phyloP scores from a whole-genome alignment of 1,284 basidiomycete genomes.

The Erythrobasidium hasegawianum region DNA sequence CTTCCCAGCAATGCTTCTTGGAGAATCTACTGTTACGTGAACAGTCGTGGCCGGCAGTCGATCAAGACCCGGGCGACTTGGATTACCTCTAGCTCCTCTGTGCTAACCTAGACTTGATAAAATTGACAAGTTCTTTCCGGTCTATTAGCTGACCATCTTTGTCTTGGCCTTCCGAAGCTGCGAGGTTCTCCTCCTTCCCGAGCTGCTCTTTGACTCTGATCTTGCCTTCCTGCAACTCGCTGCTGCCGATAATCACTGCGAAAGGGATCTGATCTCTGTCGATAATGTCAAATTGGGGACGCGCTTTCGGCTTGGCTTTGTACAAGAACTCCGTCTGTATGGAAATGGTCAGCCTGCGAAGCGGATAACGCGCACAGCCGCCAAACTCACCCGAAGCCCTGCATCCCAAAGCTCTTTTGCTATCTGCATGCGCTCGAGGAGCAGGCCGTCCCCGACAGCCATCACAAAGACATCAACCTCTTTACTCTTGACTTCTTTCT shows the following conservation, averaged over 20 bases:
- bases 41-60: too few relatives aligned
- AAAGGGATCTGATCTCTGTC: slow-evolving; percentile 88
- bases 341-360: neutral
- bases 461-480: slow-evolving; percentile 94
- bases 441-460: slow-evolving; percentile 82
- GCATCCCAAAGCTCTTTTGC: slow-evolving; percentile 77
- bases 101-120: slow-evolving; percentile 57
- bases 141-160: slow-evolving; percentile 60
- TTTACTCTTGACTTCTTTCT: slow-evolving; percentile 65
- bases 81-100: neutral
- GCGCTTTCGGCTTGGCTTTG: slow-evolving; percentile 81
- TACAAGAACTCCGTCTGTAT: slow-evolving; percentile 83
- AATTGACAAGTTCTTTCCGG: slow-evolving; percentile 65
- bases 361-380: neutral
- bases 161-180: slow-evolving; percentile 59
- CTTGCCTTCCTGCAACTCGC: slow-evolving; percentile 75
- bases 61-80: too few relatives aligned
- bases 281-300: slow-evolving; percentile 84
- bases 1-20: too few relatives aligned
- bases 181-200: slow-evolving; percentile 63
- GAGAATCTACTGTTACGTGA: too few relatives aligned
- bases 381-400: slow-evolving; percentile 71
- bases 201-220: slow-evolving; percentile 90
- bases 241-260: slow-evolving; percentile 81
- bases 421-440: slow-evolving; percentile 79